Base-by-base conservation (phyloP, 257 asterid genomes). In the Lithospermum erythrorhizon region DNA sequence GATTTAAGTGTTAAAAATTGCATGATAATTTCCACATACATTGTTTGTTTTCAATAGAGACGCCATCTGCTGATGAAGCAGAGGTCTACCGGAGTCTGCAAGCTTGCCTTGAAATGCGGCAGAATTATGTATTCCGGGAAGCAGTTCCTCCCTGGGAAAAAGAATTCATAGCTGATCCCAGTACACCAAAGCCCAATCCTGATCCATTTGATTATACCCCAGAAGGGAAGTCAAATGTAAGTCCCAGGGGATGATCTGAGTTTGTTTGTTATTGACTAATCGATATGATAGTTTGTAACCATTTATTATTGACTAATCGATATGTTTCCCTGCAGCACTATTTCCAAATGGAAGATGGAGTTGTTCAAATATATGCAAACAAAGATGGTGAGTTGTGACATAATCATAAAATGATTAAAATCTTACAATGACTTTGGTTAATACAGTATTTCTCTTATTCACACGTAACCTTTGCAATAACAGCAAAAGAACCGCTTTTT, bases 281-380 rank as follows among this genome's bases (percentile, higher is more conserved):
- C 37, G 71, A 45, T 49, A 49, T 41, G 15, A 1, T 6, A 11
- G 9, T 41, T 4, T 41, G 49, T 41, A 13, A 41, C 45, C 16
- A 41, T 41, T 69, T 56, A 53, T 70, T 72, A 60, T 58, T 55
- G 68, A 61, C 59, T 53, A 67, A 61, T 30, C 37, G 71, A 48
- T 62, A 57, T 70, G 67, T 66, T 17, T 21, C 63, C 72, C 54
- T 77, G 79, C 95, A 91, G 98, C 96, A 91, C 74, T 73, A 78
- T 74, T 86, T 91, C 70, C 82, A 75, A 76, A 91, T 91, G 98
- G 98, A 91, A 84, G 98, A 88, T 77, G 98, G 98, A 61, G 96
- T 91, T 59, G 86, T 91, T 70, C 84, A 88, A 66, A 90, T 86
- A 58, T 88, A 91, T 77, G 94, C 96, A 51, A 81, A 81, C 72